phyloP scores from a whole-genome alignment of 1,139 yeast genomes.

The Debaryomyces robertsiae region DNA sequence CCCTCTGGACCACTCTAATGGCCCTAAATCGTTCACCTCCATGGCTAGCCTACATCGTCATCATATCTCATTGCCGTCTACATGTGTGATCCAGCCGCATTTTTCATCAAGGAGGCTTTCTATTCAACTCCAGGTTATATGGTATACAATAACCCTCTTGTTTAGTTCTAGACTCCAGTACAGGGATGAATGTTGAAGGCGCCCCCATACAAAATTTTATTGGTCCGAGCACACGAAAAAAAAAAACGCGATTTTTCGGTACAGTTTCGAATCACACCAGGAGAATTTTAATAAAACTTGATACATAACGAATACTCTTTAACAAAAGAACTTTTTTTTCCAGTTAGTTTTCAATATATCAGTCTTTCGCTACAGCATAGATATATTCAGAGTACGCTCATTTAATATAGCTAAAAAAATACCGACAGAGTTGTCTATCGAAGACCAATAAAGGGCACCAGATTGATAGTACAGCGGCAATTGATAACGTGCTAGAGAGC shows the following conservation, averaged over 20 bases:
- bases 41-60: too few relatives aligned
- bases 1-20: too few relatives aligned
- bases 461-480: background rate
- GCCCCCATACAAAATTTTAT: conserved; percentile 2
- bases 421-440: background rate
- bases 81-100: too few relatives aligned
- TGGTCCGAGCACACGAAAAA: conserved; percentile 3
- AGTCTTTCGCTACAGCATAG: conserved; percentile 8
- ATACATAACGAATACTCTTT: conserved; percentile 4
- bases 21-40: too few relatives aligned
- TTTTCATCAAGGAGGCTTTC: too few relatives aligned
- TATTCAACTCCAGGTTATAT: too few relatives aligned
- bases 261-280: conserved; percentile 6
- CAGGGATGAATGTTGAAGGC: conserved; percentile 1
- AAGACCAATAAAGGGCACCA: background rate
- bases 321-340: conserved; percentile 1
- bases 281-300: conserved; percentile 9
- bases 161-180: conserved; percentile 6
- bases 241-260: conserved; percentile 8
- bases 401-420: background rate
- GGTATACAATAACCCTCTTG: background rate
- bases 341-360: background rate
- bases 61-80: too few relatives aligned
- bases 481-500: background rate
- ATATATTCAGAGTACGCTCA: conserved; percentile 2